Percentiles rank a stretch among this genome's conserved stretches.
Evolutionary conservation across 169 alveolate species (phyloP).

Genomic region (Plasmodium reichenowi): DNA sequence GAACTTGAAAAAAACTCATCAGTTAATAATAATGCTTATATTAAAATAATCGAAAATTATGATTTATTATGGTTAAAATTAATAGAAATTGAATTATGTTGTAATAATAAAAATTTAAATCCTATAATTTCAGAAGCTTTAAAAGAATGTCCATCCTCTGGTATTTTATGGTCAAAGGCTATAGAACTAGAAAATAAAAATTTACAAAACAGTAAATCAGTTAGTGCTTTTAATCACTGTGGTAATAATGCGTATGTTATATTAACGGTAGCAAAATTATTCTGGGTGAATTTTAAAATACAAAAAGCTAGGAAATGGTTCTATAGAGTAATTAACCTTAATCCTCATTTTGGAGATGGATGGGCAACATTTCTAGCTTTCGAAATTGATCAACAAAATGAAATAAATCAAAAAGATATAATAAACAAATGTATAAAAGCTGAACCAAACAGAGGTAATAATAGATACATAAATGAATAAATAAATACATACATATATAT

Average conservation of each 20-base stretch:
- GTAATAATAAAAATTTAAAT: conserved; percentile 91
- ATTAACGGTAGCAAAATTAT: conserved; percentile 93
- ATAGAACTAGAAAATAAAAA: conserved; percentile 89
- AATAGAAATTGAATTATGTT: conserved; percentile 94
- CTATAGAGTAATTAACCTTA: conserved; percentile 92
- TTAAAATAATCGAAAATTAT: conserved; percentile 78
- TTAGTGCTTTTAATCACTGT: conserved; percentile 94
- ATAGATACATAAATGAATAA: neutral
- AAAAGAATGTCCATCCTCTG: conserved; percentile 96
- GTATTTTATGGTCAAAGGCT: conserved; percentile 95
- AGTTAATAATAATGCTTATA: conserved; percentile 65
- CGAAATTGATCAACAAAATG: conserved; percentile 91
- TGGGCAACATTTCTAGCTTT: conserved; percentile 96
- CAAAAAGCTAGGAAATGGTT: conserved; percentile 97
- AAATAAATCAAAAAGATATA: conserved; percentile 83
- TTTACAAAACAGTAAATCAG: conserved; percentile 89
- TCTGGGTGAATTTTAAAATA: conserved; percentile 93
- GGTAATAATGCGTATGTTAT: conserved; percentile 94
- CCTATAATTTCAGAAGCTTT: conserved; percentile 93
- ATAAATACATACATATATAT: neutral
- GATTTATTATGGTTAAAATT: conserved; percentile 94
- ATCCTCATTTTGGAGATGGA: conserved; percentile 94
- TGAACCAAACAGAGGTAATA: conserved; percentile 86
- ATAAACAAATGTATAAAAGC: conserved; percentile 87
- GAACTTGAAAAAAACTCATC: conserved; percentile 77